Evolutionary conservation across 192 early-diverging fungal species (phyloP).

Genomic region (Entomortierella beljakovae): DNA sequence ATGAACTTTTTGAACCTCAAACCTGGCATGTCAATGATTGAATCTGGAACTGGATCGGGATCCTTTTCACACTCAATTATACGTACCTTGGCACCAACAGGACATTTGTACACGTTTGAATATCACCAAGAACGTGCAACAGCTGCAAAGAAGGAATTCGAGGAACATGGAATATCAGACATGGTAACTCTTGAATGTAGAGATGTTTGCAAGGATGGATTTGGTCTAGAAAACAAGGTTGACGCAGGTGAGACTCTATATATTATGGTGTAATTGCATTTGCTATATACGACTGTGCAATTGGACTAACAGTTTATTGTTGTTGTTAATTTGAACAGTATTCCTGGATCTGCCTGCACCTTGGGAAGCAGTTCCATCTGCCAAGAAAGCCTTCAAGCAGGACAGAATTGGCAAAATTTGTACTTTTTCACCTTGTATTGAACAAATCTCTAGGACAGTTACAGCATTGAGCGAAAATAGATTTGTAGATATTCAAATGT

Average conservation of each 20-base stretch:
- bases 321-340: constrained; percentile 55
- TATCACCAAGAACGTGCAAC: constrained; percentile 86
- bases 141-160: constrained; percentile 81
- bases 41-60: constrained; percentile 95
- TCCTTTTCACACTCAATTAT: constrained; percentile 97
- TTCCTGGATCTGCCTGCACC: constrained; percentile 97
- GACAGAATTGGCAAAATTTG: constrained; percentile 88
- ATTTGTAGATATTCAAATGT: constrained; percentile 86
- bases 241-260: constrained; percentile 69
- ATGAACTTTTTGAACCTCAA: constrained; percentile 82
- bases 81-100: constrained; percentile 86
- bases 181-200: constrained; percentile 81
- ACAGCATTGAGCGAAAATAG: constrained; percentile 81
- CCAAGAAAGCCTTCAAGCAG: constrained; percentile 88
- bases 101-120: constrained; percentile 95
- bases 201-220: constrained; percentile 92
- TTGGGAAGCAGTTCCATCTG: constrained; percentile 90
- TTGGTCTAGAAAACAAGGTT: constrained; percentile 77
- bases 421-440: constrained; percentile 96
- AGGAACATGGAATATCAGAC: constrained; percentile 75
- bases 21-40: constrained; percentile 88
- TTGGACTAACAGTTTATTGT: background rate
- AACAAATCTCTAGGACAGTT: constrained; percentile 90
- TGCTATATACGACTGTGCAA: background rate
- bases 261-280: background rate